Conservation (phyloP, 495 filamentous ascomycete species). For the Symbiotaphrina buchneri region DNA sequence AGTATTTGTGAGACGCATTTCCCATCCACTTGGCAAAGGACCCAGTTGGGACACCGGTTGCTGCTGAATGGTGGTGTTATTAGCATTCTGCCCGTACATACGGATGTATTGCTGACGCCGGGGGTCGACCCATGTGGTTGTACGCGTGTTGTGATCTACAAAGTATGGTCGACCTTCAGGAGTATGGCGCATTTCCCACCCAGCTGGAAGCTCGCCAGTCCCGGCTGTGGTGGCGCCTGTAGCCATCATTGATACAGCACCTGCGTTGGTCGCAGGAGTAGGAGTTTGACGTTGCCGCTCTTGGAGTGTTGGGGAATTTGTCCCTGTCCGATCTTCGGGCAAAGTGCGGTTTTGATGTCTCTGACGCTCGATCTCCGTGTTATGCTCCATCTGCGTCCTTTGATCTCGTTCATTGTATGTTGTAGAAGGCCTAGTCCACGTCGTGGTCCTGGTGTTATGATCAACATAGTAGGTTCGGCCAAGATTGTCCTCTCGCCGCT, state of each 20-base stretch:
- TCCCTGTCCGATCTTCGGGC: slow-evolving; percentile 85
- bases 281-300: slow-evolving; percentile 29
- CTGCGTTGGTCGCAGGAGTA: slow-evolving; percentile 22
- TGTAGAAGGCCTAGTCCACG: slow-evolving; percentile 75
- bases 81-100: slow-evolving; percentile 74
- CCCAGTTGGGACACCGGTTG: slow-evolving; percentile 95
- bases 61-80: slow-evolving; percentile 73
- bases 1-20: slow-evolving; percentile 97
- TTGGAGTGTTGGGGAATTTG: slow-evolving; percentile 65
- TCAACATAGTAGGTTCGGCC: slow-evolving; percentile 99
- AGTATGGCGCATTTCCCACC: slow-evolving; percentile 91
- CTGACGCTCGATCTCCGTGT: slow-evolving; percentile 75
- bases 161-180: slow-evolving; percentile 91
- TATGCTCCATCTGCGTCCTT: slow-evolving; percentile 57
- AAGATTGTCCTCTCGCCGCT: slow-evolving; percentile 84
- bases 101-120: slow-evolving; percentile 94
- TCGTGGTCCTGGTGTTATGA: slow-evolving; percentile 91
- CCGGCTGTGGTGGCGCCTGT: slow-evolving; percentile 89
- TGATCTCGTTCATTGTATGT: slow-evolving; percentile 61
- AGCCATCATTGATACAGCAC: slow-evolving; percentile 67
- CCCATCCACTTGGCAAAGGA: slow-evolving; percentile 94
- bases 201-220: slow-evolving; percentile 81
- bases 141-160: slow-evolving; percentile 97
- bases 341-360: slow-evolving; percentile 89
- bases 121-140: slow-evolving; percentile 98